Evolutionary conservation across 176 grass and related monocot genomes (phyloP).

Genomic region (Aegilops bicornis): DNA sequence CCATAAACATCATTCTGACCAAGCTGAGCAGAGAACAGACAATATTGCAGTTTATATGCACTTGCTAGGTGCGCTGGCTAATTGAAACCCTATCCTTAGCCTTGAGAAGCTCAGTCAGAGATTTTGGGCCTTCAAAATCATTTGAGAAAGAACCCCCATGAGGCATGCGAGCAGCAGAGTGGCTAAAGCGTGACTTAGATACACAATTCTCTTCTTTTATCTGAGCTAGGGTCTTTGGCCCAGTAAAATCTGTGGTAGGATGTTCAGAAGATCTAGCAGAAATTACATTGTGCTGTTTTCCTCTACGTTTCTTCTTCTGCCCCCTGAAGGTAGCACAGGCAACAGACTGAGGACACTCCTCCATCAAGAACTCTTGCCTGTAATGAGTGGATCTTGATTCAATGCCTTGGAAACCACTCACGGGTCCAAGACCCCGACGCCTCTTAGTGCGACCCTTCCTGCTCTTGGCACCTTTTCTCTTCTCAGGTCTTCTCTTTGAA

Average conservation of each 20-base stretch:
- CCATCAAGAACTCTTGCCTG: conserved; percentile 11
- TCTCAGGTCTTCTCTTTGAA: conserved; percentile 29
- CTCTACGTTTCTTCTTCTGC: conserved; percentile 34
- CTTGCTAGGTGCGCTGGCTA: not conserved
- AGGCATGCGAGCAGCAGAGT: not conserved
- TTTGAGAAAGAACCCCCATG: conserved; percentile 17
- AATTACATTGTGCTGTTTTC: conserved; percentile 28
- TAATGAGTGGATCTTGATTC: not conserved
- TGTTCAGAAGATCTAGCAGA: conserved; percentile 13
- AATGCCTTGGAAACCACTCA: not conserved
- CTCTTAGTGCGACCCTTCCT: conserved; percentile 30
- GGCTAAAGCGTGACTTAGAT: conserved; percentile 21
- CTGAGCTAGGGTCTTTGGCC: conserved; percentile 50
- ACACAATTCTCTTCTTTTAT: conserved; percentile 52
- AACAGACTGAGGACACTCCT: not conserved
- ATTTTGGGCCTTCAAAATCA: conserved; percentile 47
- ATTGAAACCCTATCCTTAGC: conserved; percentile 24
- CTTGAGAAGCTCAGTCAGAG: conserved; percentile 44
- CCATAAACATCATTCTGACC: not conserved
- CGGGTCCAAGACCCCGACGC: not conserved
- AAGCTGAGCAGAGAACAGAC: conserved; percentile 9
- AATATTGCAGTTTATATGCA: not conserved
- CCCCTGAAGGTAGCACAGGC: conserved; percentile 8
- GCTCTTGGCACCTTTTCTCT: conserved; percentile 29
- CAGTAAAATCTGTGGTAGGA: conserved; percentile 21